Evolutionary conservation across 2,329 filamentous ascomycete genomes (phyloP), one percentile per base, ranked within the genome.

Genomic region (Xylaria hypoxylon): DNA sequence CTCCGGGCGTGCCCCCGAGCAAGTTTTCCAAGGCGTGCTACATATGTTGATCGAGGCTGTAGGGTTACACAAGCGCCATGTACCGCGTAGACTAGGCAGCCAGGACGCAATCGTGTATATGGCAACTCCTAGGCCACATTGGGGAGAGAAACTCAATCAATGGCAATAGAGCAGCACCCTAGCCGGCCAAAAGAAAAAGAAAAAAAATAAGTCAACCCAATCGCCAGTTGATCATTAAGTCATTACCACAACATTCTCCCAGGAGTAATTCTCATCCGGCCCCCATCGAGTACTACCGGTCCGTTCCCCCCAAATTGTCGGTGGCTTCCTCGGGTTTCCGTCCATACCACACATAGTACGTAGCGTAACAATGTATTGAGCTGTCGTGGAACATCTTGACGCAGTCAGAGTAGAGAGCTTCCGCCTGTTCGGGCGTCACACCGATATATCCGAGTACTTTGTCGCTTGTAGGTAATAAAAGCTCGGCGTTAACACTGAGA

Each of bases 301-400:
- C 28, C 40, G 10, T 13, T 42, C 10, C 53, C 10, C 17, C 26
- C 22, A 4, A 17, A n/a, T 2, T 15, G 13, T 28, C 28, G 13
- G 17, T 7, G 15, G 38, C 5, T 3, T 24, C 28, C 19, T 59
- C 61, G 17, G 70, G 70, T 60, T 68, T 71, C 64, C 67, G 67
- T 15, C 69, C 70, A 40, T 57, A 71, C 70, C 70, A 71, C 6
- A 72, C 69, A 19, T 68, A 71, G 47, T 72, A 72, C 5, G 69
- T 68, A 17, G 67, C 64, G 33, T 48, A 71, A 44, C 61, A 70
- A 33, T 65, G 68, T 40, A 68, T 53, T 13, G 63, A 61, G 33
- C 28, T 47, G 56, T 71, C 67, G 62, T 68, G 50, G 4, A 70
- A 63, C 65, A 69, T 65, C n/a, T 59, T 50, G 33, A 64, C 31